Conservation (phyloP, 2,329 filamentous ascomycete genomes). For the Tolypocladium inflatum region DNA sequence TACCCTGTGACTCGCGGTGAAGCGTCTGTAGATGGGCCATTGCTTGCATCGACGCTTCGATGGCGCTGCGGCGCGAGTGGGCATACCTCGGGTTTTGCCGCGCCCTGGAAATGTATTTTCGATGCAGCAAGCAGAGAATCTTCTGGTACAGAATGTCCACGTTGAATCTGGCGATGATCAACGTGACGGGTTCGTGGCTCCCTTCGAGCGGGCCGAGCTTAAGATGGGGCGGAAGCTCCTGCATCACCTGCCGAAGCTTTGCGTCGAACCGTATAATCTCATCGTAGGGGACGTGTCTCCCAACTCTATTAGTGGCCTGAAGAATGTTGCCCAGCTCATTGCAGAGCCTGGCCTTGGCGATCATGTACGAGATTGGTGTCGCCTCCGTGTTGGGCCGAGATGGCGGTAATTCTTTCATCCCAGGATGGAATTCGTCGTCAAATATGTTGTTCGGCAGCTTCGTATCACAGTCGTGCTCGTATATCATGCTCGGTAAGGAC, state of each 20-base stretch:
- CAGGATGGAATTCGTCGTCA: slow-evolving; percentile 68
- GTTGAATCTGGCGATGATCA: slow-evolving; percentile 78
- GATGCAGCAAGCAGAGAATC: slow-evolving; percentile 78
- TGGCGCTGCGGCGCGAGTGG: slow-evolving; percentile 73
- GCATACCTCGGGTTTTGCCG: slow-evolving; percentile 71
- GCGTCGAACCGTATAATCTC: slow-evolving; percentile 54
- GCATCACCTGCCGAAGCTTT: slow-evolving; percentile 49
- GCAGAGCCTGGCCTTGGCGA: slow-evolving; percentile 60
- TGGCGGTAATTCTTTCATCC: slow-evolving; percentile 57
- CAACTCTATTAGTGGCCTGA: slow-evolving; percentile 50
- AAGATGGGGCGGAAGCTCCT: slow-evolving; percentile 70
- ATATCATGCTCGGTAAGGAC: slow-evolving; percentile 59
- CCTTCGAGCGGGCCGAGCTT: slow-evolving; percentile 67
- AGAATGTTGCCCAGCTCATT: slow-evolving; percentile 63
- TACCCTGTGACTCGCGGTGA: slow-evolving; percentile 62
- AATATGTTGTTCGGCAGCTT: slow-evolving; percentile 68
- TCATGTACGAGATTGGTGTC: slow-evolving; percentile 72
- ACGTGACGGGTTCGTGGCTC: slow-evolving; percentile 68
- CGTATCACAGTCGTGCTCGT: slow-evolving; percentile 66
- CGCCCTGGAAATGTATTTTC: slow-evolving; percentile 74
- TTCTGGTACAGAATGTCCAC: slow-evolving; percentile 83
- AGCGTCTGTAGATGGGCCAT: slow-evolving; percentile 69
- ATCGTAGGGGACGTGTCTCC: slow-evolving; percentile 49
- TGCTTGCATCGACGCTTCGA: slow-evolving; percentile 78
- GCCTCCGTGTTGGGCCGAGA: slow-evolving; percentile 59